Conservation (phyloP, 83 land plant genomes). For the Picea abies region DNA sequence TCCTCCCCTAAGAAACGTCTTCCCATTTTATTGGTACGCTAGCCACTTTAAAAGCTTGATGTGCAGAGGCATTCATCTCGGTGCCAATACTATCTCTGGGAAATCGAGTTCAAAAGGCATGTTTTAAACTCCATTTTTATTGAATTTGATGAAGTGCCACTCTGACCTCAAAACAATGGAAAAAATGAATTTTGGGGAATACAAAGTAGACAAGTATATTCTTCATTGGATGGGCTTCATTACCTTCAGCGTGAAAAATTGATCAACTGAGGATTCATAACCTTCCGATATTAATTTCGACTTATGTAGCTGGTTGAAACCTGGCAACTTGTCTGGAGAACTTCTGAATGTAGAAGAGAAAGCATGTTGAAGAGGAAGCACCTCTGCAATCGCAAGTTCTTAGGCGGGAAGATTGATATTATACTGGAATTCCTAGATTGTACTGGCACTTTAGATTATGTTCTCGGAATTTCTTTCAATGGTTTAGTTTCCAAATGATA, state of each 20-base stretch:
- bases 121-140: too few species aligned
- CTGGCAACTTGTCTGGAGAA: neutral
- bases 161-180: too few species aligned
- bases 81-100: too few species aligned
- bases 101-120: too few species aligned
- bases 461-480: neutral
- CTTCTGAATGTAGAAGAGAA: neutral
- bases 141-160: too few species aligned
- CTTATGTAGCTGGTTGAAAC: slow-evolving; percentile 11
- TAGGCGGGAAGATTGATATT: neutral
- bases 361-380: neutral
- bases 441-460: neutral
- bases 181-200: too few species aligned
- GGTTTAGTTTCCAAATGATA: neutral
- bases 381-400: neutral
- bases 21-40: too few species aligned
- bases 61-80: too few species aligned
- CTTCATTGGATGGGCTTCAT: neutral
- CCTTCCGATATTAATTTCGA: neutral
- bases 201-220: too few species aligned
- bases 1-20: too few species aligned
- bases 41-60: too few species aligned
- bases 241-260: slow-evolving; percentile 27
- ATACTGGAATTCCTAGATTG: neutral
- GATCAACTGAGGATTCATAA: neutral